Conservation (phyloP, 306 rosid genomes). For the Lathyrus oleraceus region DNA sequence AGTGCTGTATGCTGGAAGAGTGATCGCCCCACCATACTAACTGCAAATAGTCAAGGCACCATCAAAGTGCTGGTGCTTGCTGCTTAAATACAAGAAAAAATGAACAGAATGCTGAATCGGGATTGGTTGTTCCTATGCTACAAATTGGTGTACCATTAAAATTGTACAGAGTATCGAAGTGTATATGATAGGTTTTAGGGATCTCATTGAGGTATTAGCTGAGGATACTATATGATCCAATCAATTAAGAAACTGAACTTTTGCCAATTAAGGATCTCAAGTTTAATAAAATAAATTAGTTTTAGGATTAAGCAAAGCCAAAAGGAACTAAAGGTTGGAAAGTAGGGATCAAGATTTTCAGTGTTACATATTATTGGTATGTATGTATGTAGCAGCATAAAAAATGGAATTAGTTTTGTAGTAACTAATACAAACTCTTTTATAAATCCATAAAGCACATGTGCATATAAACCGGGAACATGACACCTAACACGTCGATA, state of each 20-base stretch:
- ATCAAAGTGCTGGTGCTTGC: constrained; percentile 95
- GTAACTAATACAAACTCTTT: not conserved
- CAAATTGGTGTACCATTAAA: constrained; percentile 17
- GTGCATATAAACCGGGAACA: too few relatives aligned
- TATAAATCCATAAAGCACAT: too few relatives aligned
- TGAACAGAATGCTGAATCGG: constrained; percentile 21
- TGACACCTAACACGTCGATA: too few relatives aligned
- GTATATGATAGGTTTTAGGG: constrained; percentile 46
- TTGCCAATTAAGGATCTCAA: constrained; percentile 32
- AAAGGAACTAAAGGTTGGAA: not conserved
- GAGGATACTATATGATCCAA: constrained; percentile 19
- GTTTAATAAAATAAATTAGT: constrained; percentile 12
- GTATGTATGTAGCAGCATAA: not conserved
- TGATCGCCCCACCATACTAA: constrained; percentile 86
- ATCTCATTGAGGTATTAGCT: constrained; percentile 18
- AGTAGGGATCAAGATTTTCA: not conserved
- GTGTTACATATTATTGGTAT: not conserved
- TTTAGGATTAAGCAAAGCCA: constrained; percentile 6
- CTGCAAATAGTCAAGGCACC: constrained; percentile 97
- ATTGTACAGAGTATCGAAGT: constrained; percentile 43
- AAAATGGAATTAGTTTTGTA: not conserved
- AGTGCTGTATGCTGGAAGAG: constrained; percentile 99
- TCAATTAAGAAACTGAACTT: constrained; percentile 23
- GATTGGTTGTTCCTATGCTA: constrained; percentile 7
- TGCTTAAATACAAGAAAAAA: constrained; percentile 45